Conservation (phyloP, 2,329 filamentous ascomycete genomes). For the Claviceps spartinae region DNA sequence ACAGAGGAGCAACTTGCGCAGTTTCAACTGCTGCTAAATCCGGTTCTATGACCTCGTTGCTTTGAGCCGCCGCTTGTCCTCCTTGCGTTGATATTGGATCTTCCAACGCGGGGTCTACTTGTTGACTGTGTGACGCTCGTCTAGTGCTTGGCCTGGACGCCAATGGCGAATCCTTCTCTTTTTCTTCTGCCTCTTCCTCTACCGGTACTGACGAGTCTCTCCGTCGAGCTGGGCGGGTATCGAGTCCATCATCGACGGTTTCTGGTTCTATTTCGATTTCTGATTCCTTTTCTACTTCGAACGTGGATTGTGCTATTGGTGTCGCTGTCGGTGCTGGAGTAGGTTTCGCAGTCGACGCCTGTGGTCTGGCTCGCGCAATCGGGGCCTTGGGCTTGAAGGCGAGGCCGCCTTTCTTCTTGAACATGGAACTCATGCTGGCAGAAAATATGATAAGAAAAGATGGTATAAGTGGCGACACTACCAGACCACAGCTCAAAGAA, state of each 20-base stretch:
- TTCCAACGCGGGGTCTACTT: neutral
- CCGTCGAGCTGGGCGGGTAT: neutral
- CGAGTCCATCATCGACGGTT: neutral
- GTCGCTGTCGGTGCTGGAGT: conserved; percentile 1
- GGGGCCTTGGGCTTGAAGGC: conserved; percentile 61
- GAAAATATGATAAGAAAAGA: neutral
- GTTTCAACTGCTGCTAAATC: neutral
- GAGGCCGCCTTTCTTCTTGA: conserved; percentile 50
- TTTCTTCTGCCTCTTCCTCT: neutral
- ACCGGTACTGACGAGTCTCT: neutral
- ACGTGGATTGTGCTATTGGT: conserved; percentile 2
- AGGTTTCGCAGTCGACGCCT: conserved; percentile 4
- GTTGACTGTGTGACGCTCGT: conserved; percentile 3
- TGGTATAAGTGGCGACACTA: neutral
- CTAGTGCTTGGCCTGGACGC: conserved; percentile 1
- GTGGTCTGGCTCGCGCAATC: conserved; percentile 26
- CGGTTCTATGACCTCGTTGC: neutral
- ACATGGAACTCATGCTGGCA: conserved; percentile 47
- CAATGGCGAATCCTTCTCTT: conserved; percentile 1
- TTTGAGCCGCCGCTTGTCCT: neutral
- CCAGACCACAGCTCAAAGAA: neutral
- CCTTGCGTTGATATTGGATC: neutral
- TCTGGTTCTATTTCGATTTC: neutral
- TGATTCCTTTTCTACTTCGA: neutral
- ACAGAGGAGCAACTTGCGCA: neutral